Percentiles rank a stretch among this genome's conserved stretches.
phyloP scores from a whole-genome alignment of 257 asterid species.

The Coffea eugenioides region DNA sequence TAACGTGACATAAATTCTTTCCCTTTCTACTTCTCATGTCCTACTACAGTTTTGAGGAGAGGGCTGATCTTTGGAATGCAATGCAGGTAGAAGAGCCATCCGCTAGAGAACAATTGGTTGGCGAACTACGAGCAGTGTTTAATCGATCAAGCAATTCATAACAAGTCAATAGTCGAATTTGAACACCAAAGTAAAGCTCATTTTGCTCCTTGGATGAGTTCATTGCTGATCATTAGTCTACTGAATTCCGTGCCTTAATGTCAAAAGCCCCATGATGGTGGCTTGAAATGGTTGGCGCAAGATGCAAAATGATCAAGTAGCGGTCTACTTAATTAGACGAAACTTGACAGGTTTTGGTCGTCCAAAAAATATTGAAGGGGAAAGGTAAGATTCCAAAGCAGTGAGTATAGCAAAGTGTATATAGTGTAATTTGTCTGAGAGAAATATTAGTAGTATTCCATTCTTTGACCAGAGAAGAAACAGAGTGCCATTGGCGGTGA shows the following conservation, averaged over 20 bases:
- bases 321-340: not conserved
- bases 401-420: not conserved
- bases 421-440: not conserved
- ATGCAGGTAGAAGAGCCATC: slow-evolving; percentile 86
- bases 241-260: not conserved
- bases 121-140: slow-evolving; percentile 57
- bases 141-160: slow-evolving; percentile 7
- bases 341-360: no score
- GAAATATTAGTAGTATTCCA: not conserved
- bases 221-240: not conserved
- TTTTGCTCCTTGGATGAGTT: not conserved
- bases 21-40: not conserved
- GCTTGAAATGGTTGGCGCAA: not conserved
- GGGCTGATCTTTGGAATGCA: not conserved
- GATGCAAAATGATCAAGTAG: not conserved
- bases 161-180: not conserved
- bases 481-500: not conserved
- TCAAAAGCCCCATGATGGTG: not conserved
- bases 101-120: slow-evolving; percentile 48
- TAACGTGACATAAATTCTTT: slow-evolving; percentile 9
- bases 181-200: not conserved
- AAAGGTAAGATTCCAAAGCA: not conserved
- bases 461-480: not conserved
- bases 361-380: not conserved
- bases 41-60: not conserved